Percentiles rank a stretch among this genome's conserved stretches.
These are phyloP conservation scores for Aureobasidium vineae DNA, from an alignment of 2,329 filamentous ascomycete genomes.

Conservation along the genomic window DNA sequence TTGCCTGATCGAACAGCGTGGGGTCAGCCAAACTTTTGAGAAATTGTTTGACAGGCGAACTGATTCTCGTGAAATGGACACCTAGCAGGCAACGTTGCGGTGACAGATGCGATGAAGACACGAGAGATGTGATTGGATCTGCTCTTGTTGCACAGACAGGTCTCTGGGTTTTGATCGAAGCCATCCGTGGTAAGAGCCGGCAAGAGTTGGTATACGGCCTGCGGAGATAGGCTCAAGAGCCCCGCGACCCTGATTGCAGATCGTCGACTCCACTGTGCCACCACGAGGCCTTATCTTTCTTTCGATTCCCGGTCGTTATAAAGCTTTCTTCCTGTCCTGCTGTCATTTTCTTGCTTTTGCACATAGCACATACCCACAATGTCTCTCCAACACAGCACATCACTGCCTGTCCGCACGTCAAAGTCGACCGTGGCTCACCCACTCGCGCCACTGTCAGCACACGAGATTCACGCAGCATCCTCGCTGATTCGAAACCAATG, in stretches of 20 bases:
- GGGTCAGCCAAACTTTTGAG: background rate
- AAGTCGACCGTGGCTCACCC: slow-evolving; percentile 49
- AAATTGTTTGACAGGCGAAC: background rate
- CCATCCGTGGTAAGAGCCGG: background rate
- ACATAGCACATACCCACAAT: background rate
- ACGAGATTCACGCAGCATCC: slow-evolving; percentile 56
- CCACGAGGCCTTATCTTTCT: slow-evolving; percentile 8
- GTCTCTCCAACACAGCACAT: slow-evolving; percentile 24
- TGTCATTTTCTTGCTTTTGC: background rate
- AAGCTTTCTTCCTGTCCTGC: background rate
- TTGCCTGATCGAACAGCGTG: background rate
- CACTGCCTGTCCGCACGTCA: slow-evolving; percentile 32
- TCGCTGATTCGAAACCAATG: slow-evolving; percentile 54
- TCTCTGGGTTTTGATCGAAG: too few relatives aligned
- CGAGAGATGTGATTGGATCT: background rate
- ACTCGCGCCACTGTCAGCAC: slow-evolving; percentile 57
- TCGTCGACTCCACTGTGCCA: slow-evolving; percentile 13
- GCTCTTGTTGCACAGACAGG: background rate
- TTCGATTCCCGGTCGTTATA: background rate
- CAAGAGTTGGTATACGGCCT: slow-evolving; percentile 9
- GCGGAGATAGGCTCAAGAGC: slow-evolving; percentile 10
- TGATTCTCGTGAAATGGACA: background rate
- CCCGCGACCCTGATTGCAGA: slow-evolving; percentile 15
- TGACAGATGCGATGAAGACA: background rate
- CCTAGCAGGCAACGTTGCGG: background rate